phyloP scores from a whole-genome alignment of 192 early-diverging fungal genomes.

The Jimgerdemannia flammicorona region DNA sequence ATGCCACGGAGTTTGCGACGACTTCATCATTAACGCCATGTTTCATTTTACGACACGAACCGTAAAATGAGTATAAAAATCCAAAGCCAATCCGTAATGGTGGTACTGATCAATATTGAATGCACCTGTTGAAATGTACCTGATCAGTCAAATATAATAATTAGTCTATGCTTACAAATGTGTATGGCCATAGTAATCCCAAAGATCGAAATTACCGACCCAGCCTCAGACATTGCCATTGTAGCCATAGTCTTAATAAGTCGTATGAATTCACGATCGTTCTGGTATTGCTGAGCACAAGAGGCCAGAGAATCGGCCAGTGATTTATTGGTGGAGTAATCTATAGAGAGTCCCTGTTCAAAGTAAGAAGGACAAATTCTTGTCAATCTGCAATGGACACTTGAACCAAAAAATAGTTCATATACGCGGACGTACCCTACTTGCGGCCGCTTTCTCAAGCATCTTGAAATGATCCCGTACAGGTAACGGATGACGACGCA shows the following conservation, averaged over 20 bases:
- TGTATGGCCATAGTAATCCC: not conserved
- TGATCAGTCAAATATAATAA: conserved; percentile 1
- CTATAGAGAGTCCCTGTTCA: conserved; percentile 50
- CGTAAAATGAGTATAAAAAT: conserved; percentile 80
- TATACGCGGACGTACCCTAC: conserved; percentile 24
- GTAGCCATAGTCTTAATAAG: conserved; percentile 74
- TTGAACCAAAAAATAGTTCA: not conserved
- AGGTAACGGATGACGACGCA: conserved; percentile 68
- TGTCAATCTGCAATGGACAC: not conserved
- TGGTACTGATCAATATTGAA: conserved; percentile 38
- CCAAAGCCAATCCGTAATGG: conserved; percentile 75
- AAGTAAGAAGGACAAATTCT: no score
- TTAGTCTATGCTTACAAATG: not conserved
- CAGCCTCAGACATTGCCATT: conserved; percentile 70
- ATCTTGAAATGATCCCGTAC: conserved; percentile 56
- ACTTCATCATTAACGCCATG: no score
- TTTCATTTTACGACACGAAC: conserved; percentile 19
- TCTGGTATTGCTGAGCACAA: conserved; percentile 32
- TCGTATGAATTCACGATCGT: conserved; percentile 51
- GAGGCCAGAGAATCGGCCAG: conserved; percentile 55
- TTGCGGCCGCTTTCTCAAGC: conserved; percentile 50
- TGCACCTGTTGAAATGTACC: conserved; percentile 64
- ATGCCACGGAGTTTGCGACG: no score
- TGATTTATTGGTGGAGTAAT: conserved; percentile 59
- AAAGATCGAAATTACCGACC: conserved; percentile 13